Base-by-base conservation (phyloP, 2,329 filamentous ascomycete genomes). In the Epichloe baconii region DNA sequence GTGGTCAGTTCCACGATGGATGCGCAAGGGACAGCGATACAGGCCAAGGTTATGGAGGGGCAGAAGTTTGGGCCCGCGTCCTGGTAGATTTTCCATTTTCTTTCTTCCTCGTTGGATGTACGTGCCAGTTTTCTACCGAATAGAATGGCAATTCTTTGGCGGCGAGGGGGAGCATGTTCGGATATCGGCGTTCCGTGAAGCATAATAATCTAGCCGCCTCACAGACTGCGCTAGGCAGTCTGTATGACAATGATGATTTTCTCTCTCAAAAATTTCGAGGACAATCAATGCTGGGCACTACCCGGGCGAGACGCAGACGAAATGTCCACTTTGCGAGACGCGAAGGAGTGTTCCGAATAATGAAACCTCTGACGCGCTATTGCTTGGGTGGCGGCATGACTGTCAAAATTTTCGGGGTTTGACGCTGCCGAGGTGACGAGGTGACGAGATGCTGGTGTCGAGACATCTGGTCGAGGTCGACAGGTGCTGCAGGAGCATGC, bases 1-100 rank as follows among this genome's bases (percentile, higher is more conserved):
- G 68, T 82, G 2, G 75, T 82, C 3, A 66, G 64, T 7, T 67
- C 73, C 26, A 86, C 83, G 1, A 72, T 84, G 75, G 83, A 86
- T 57, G 74, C 72, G 12, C 62, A 74, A 58, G 77, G 75, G 11
- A 77, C 71, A 1, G 83, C 83, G 8, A 65, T 85, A n/a, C 75
- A 79, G 63, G 66, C 68, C 15, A 68, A 70, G 10, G 57, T 85
- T 11, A 58, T 69, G 0, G 60, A 71, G 1, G 83, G 81, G 0
- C 61, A 79, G 63, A 78, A 67, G 0, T 86, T 86, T 67, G 83
- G 83, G 5, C 83, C 83, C 1, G 57, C 63, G 40, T 64, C 60
- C 19, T 83, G 79, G 79, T 77, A 49, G 35, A 23, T 3, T 44
- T 36, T 36, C 12, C 34, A 10, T 12, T 4, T 37, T 46, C 4